Percentiles rank a stretch among this genome's conserved stretches.
Conservation (phyloP, 78 protist genomes). For the Planoprotostelium fungivorum region DNA sequence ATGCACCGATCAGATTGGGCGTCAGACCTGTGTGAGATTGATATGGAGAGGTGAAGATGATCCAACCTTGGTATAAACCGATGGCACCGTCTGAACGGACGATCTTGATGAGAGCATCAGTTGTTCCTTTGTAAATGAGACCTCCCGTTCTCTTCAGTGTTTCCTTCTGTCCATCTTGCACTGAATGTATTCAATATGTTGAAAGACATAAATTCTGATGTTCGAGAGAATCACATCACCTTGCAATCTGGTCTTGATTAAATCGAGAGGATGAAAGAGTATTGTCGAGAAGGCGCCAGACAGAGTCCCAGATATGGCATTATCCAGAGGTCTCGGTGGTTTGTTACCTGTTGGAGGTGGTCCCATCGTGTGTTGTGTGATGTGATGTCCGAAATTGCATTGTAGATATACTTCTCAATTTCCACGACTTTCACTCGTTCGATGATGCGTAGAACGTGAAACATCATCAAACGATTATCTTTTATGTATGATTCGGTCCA, state of each 20-base stretch:
- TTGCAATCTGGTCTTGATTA: conserved; percentile 8
- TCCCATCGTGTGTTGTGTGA: too few species aligned
- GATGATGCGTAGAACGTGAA: too few species aligned
- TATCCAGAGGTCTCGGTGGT: neutral
- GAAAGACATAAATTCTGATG: neutral
- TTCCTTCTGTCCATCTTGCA: neutral
- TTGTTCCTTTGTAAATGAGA: neutral
- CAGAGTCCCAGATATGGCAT: neutral
- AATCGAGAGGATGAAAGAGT: conserved; percentile 9
- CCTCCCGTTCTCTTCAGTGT: neutral
- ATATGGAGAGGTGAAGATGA: neutral
- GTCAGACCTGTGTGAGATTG: neutral
- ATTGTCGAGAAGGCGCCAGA: neutral
- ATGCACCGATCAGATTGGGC: conserved; percentile 13
- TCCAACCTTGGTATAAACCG: conserved; percentile 16
- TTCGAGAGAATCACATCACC: neutral
- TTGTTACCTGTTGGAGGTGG: too few species aligned
- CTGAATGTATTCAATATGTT: neutral
- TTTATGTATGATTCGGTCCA: too few species aligned
- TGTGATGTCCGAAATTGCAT: too few species aligned
- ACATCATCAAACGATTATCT: too few species aligned
- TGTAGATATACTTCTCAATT: too few species aligned
- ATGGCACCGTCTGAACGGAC: neutral
- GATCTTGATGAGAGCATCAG: neutral
- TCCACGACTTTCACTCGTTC: too few species aligned